Evolutionary conservation across 306 rosid species (phyloP).

Genomic region (Citrullus mucosospermus): DNA sequence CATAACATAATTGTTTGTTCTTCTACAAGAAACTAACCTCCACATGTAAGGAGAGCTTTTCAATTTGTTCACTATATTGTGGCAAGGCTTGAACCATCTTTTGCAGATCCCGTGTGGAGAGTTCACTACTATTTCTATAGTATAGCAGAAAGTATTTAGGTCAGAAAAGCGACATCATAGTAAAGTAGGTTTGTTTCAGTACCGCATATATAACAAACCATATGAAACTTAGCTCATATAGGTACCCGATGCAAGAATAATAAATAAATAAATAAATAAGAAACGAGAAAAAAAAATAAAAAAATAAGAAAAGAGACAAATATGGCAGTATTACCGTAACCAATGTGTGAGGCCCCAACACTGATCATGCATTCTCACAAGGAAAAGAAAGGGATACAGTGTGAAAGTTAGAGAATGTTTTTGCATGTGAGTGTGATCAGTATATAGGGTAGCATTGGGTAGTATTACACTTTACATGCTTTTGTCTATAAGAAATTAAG

Average conservation of each 20-base stretch:
- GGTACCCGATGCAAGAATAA: neutral
- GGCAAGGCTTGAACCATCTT: slow-evolving; percentile 99
- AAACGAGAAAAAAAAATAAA: too few relatives aligned
- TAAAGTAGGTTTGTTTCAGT: neutral
- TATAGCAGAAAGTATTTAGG: slow-evolving; percentile 9
- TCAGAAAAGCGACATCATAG: neutral
- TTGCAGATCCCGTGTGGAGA: slow-evolving; percentile 87
- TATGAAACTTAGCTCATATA: neutral
- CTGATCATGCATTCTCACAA: too few relatives aligned
- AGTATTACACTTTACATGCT: too few relatives aligned
- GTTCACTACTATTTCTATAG: slow-evolving; percentile 52
- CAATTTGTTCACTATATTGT: slow-evolving; percentile 92
- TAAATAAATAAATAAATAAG: neutral
- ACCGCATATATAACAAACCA: neutral
- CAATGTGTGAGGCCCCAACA: neutral
- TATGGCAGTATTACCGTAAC: neutral
- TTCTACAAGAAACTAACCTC: slow-evolving; percentile 49
- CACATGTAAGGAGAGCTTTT: slow-evolving; percentile 89
- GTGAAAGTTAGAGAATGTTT: too few relatives aligned
- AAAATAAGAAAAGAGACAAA: too few relatives aligned
- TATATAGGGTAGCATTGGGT: too few relatives aligned
- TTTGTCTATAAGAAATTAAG: too few relatives aligned
- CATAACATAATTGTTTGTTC: neutral
- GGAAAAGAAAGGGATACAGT: too few relatives aligned
- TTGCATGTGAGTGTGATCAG: too few relatives aligned